Evolutionary conservation across 257 asterid species (phyloP).

Genomic region (Fraxinus anomala): DNA sequence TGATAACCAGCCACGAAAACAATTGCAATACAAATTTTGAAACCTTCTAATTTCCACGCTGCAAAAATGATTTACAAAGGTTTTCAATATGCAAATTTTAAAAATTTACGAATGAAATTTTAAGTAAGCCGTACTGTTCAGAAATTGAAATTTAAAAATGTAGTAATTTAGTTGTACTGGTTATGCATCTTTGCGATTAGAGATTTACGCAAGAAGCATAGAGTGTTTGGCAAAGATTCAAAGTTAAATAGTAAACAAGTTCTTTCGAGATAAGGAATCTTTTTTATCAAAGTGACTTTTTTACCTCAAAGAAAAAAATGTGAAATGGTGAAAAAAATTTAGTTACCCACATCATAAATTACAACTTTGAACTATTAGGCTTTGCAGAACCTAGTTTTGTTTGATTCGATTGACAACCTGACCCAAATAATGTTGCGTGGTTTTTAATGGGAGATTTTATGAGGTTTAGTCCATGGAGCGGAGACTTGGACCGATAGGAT

Average conservation of each 20-base stretch:
- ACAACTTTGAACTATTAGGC: constrained; percentile 50
- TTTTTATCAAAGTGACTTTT: background rate
- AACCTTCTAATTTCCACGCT: constrained; percentile 85
- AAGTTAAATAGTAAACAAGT: background rate
- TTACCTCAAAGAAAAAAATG: too few relatives aligned
- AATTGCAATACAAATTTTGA: constrained; percentile 52
- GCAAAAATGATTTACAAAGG: constrained; percentile 19
- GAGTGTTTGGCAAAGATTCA: background rate
- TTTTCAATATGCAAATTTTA: background rate
- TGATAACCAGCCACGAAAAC: constrained; percentile 55
- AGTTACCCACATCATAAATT: constrained; percentile 61
- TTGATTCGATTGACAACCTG: too few relatives aligned
- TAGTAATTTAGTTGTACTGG: too few relatives aligned
- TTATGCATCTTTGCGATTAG: too few relatives aligned
- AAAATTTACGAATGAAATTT: too few relatives aligned
- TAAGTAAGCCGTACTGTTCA: too few relatives aligned
- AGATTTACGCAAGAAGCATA: background rate
- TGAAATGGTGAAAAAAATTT: background rate
- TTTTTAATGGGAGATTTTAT: too few relatives aligned
- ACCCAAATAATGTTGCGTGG: too few relatives aligned
- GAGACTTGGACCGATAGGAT: too few relatives aligned
- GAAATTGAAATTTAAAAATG: too few relatives aligned
- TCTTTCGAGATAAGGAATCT: background rate
- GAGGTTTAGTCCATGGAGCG: too few relatives aligned
- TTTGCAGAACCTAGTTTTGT: too few relatives aligned